Conservation (phyloP, 805 yeast species). For the Metschnikowia koreensis region DNA sequence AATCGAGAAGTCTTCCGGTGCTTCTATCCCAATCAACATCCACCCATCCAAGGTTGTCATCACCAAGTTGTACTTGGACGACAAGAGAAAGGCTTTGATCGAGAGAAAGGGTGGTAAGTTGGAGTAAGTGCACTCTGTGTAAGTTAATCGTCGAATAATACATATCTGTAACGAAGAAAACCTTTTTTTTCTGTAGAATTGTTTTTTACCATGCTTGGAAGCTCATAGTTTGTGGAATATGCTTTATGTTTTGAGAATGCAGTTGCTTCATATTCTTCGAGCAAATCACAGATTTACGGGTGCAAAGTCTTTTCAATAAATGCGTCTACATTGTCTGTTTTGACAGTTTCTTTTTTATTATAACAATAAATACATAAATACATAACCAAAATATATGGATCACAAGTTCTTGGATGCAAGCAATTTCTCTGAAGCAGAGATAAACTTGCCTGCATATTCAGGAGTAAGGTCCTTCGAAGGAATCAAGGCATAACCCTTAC, state of each 20-base stretch:
- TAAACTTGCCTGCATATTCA: constrained; percentile 26
- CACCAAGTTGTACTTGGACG: constrained; percentile 97
- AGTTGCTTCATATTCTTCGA: too few species aligned
- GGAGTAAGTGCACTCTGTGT: constrained; percentile 56
- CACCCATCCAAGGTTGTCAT: constrained; percentile 99
- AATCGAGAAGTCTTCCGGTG: constrained; percentile 98
- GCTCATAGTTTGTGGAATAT: too few species aligned
- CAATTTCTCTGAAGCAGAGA: constrained; percentile 23
- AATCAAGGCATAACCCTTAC: constrained; percentile 25
- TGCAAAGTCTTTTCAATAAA: too few species aligned
- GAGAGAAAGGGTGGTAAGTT: constrained; percentile 97
- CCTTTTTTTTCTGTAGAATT: background rate
- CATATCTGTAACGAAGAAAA: constrained; percentile 13
- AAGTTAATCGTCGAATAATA: constrained; percentile 24
- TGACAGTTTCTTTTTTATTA: too few species aligned
- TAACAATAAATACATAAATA: too few species aligned
- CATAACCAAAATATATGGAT: too few species aligned
- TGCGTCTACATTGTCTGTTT: too few species aligned
- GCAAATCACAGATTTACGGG: too few species aligned
- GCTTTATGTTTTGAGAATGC: too few species aligned
- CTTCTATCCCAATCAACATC: constrained; percentile 93
- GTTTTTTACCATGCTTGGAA: too few species aligned
- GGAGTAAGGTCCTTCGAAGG: constrained; percentile 27
- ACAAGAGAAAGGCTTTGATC: constrained; percentile 97
- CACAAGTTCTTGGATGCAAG: constrained; percentile 21